These are phyloP conservation scores for Helianthus annuus DNA, from an alignment of 129 eudicot genomes.

Conservation along the genomic window DNA sequence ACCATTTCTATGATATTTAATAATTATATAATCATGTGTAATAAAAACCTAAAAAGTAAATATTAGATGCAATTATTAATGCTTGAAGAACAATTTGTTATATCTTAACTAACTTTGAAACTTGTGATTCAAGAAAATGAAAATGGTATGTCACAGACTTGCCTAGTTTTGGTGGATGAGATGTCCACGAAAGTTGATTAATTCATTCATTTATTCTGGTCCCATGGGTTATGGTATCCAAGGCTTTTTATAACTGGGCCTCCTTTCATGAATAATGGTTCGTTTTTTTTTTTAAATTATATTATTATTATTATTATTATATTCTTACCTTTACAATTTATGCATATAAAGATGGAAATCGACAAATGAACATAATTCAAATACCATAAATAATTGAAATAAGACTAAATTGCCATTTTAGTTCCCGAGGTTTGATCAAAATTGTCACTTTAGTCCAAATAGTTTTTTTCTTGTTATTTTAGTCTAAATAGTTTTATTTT, in stretches of 20 bases:
- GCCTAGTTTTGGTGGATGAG: slow-evolving; percentile 1
- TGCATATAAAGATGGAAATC: too few species aligned
- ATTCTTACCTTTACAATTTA: too few species aligned
- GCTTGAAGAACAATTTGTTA: slow-evolving; percentile 26
- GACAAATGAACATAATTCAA: too few species aligned
- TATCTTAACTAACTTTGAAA: slow-evolving; percentile 15
- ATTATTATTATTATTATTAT: too few species aligned
- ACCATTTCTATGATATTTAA: too few species aligned
- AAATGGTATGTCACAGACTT: not conserved
- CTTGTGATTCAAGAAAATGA: slow-evolving; percentile 4
- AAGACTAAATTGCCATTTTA: too few species aligned
- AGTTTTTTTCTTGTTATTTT: too few species aligned
- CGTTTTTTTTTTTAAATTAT: too few species aligned
- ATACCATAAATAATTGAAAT: too few species aligned
- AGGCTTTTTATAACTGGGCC: slow-evolving; percentile 12
- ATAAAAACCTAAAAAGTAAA: not conserved
- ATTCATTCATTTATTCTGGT: slow-evolving; percentile 20
- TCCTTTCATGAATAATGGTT: not conserved
- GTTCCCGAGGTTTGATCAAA: too few species aligned
- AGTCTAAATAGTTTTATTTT: too few species aligned
- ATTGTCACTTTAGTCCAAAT: too few species aligned
- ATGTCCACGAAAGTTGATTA: slow-evolving; percentile 25
- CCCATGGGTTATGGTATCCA: slow-evolving; percentile 29
- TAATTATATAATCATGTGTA: not conserved
- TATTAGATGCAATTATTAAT: slow-evolving; percentile 3